These are phyloP conservation scores for Volutella citrinella DNA, from an alignment of 2,329 filamentous ascomycete genomes.

Conservation along the genomic window DNA sequence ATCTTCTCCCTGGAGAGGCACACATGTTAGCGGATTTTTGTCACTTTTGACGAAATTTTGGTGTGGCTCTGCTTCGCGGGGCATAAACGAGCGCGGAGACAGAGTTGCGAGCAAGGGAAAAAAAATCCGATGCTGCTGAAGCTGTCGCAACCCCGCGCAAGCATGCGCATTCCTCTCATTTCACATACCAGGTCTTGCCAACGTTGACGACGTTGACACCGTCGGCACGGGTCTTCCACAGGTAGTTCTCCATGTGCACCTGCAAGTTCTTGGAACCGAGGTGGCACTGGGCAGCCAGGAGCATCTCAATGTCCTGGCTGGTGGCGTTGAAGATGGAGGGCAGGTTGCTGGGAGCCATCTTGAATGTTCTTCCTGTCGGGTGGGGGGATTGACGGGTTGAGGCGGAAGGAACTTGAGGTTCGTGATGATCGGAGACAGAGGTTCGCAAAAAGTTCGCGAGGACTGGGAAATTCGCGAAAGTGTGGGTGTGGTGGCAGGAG, in stretches of 20 bases:
- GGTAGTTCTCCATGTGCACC: constrained; percentile 99
- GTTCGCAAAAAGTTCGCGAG: constrained; percentile 43
- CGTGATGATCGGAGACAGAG: constrained; percentile 26
- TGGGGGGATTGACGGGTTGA: constrained; percentile 25
- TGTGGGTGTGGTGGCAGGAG: constrained; percentile 39
- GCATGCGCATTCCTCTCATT: too few species aligned
- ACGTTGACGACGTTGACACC: constrained; percentile 99
- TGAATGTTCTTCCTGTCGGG: constrained; percentile 44
- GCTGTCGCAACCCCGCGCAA: too few species aligned
- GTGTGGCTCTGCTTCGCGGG: constrained; percentile 9
- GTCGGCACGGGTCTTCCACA: constrained; percentile 99
- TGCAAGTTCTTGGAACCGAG: constrained; percentile 99
- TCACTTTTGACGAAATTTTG: constrained; percentile 17
- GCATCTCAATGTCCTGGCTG: constrained; percentile 98
- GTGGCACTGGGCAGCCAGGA: constrained; percentile 94
- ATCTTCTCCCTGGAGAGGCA: constrained; percentile 84
- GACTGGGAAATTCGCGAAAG: constrained; percentile 33
- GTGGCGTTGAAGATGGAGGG: constrained; percentile 96
- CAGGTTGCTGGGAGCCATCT: constrained; percentile 93
- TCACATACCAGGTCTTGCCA: constrained; percentile 95
- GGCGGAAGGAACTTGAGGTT: constrained; percentile 25
- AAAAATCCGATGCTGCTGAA: too few species aligned
- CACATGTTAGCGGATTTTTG: constrained; percentile 15
- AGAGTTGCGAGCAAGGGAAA: too few species aligned
- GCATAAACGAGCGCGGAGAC: too few species aligned